Evolutionary conservation across 352 stramenopile species (phyloP), one percentile per base, ranked within the genome.

Genomic region (Phytophthora pini): DNA sequence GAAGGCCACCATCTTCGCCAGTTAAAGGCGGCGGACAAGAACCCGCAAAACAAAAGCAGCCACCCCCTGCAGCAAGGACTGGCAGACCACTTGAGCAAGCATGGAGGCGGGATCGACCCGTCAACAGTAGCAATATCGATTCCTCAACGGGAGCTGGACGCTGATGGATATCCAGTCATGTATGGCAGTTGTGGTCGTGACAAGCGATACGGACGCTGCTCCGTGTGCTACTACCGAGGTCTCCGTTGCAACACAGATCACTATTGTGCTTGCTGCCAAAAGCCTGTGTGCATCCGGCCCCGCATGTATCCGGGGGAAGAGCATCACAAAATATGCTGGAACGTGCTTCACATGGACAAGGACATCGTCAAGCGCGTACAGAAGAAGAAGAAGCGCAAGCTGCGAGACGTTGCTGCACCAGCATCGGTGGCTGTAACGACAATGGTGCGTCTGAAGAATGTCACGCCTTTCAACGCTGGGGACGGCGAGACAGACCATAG

Each of bases 251-350:
- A 92, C 57, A 83, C 83, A 45, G 73, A 70, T 22, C 80, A 90
- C 50, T 92, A 90, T 40, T 92, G 83, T 50, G 72, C 73, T 17
- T 89, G 83, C 63, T 92, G 83, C 58, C 81, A 90, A 61, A 79
- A 82, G 3, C 68, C 83, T n/a, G 81, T 92, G 63, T 92, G 83
- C 54, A 84, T 90, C 48, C 83, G 83, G 10, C 80, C 83, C 44
- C 77, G 83, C 3, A 81, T 73, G 43, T 90, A 92, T 50, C 83
- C 83, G 12, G 79, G 80, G 44, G 83, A 92, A 55, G 72, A 84
- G 29, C 73, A 90, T 45, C 71, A 80, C 9, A 92, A 92, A 72
- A 92, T 92, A 50, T 92, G 80, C 68, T 92, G 83, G 83, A 92
- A 92, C 44, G 83, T 92, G 59, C 72, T 92, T 36, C 83, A 92